Base-by-base conservation (phyloP, 2,329 filamentous ascomycete species). In the Rutstroemia sp. region DNA sequence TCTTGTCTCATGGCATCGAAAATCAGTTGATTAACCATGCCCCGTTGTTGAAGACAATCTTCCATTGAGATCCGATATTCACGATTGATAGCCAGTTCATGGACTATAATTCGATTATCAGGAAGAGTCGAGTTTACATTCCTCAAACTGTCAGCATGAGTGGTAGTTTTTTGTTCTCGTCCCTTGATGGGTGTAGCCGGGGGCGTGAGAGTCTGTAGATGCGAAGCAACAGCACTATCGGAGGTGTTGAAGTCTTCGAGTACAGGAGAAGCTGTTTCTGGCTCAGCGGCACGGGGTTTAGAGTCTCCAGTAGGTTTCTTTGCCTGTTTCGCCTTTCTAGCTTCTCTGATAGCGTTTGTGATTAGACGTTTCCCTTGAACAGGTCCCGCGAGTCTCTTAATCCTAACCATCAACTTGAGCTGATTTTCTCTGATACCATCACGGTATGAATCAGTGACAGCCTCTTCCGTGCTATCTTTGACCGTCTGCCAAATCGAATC, bases 401-500 rank as follows among this genome's bases (percentile, higher is more conserved):
- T 92, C 50, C 87, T 78, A 50, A 89, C 87, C 67, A 92, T 82
- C 17, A 92, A 75, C 72, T 89, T 87, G 42, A 90, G 75, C 69
- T 94, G 89, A 64, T 90, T 92, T 62, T 91, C 86, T 57, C 87
- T 81, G 61, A 92, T 91, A 58, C 88, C 90, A 65, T 89, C 80
- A 38, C 84, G 82, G 67, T 92, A 92, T n/a, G 90, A 82, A 17
- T 82, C 82, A 0, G 87, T 82, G 2, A 90, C 88, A 16, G 84
- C 82, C 41, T 86, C 83, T 48, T 88, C 84, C 0, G 83, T 88
- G 52, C 85, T 84, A 64, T 90, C 84, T 69, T 90, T 91, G 68
- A 94, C 87, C 2, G 86, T 88, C 67, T 91, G 87, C 77, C 88
- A 88, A 48, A 92, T 92, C 38, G 86, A 86, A 66, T 94, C 89